These are phyloP conservation scores for Aspergillus hiratsukae DNA, from an alignment of 2,329 filamentous ascomycete species.

Conservation along the genomic window DNA sequence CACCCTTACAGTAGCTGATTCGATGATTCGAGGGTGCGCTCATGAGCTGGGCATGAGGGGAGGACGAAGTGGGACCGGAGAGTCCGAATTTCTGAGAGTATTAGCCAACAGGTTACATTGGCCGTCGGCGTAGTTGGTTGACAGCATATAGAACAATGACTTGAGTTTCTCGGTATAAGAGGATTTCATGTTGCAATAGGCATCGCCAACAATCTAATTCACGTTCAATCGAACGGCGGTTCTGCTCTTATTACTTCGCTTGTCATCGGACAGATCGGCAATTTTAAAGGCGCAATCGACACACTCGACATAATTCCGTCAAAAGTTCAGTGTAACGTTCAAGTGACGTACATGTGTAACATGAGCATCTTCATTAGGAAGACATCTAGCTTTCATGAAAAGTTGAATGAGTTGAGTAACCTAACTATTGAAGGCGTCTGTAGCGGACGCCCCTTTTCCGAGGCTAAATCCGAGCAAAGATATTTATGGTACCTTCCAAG, in stretches of 20 bases:
- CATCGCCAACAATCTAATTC: not conserved
- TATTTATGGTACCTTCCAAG: not conserved
- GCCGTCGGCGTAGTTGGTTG: too few species aligned
- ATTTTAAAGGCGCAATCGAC: not conserved
- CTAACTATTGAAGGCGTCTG: not conserved
- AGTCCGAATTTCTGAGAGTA: not conserved
- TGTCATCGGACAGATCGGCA: not conserved
- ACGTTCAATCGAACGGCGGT: not conserved
- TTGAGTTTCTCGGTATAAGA: not conserved
- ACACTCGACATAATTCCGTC: not conserved
- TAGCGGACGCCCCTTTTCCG: not conserved
- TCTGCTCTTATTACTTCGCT: not conserved
- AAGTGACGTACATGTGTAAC: not conserved
- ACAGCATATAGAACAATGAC: not conserved
- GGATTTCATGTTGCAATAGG: not conserved
- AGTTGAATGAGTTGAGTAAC: not conserved
- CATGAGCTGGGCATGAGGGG: not conserved
- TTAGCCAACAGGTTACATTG: not conserved
- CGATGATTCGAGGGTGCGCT: not conserved
- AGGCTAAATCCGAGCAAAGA: not conserved
- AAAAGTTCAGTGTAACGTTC: not conserved
- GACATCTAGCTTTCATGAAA: too few species aligned
- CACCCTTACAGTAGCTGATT: not conserved
- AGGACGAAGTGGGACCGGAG: not conserved
- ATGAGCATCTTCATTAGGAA: not conserved